These are phyloP conservation scores for Cynanchum wilfordii DNA, from an alignment of 257 asterid species.

Conservation along the genomic window DNA sequence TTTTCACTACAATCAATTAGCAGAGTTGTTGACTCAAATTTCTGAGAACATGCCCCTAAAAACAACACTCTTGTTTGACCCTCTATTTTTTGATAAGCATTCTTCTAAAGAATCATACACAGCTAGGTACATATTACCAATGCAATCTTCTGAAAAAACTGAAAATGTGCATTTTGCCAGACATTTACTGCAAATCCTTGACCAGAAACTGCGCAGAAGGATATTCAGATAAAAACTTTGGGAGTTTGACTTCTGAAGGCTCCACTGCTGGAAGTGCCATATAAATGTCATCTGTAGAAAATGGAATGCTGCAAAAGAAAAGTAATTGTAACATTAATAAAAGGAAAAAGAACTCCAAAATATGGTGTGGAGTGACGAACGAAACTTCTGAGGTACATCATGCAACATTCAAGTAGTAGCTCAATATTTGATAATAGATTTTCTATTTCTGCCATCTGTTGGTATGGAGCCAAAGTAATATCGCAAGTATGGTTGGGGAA, in stretches of 20 bases:
- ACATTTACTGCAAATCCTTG: conserved; percentile 41
- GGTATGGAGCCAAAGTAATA: not conserved
- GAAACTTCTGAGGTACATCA: not conserved
- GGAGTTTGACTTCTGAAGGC: conserved; percentile 70
- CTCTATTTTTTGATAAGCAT: not conserved
- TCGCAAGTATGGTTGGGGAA: not conserved
- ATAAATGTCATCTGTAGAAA: conserved; percentile 93
- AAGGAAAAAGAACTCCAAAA: not conserved
- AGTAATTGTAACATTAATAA: not conserved
- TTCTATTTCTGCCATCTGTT: not conserved
- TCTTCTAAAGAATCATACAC: not conserved
- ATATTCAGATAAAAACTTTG: conserved; percentile 62
- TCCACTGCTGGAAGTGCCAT: conserved; percentile 91
- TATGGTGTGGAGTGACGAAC: not conserved
- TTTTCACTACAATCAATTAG: not conserved
- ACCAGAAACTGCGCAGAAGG: conserved; percentile 59
- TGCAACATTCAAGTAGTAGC: not conserved
- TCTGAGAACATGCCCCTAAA: not conserved
- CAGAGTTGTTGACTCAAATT: not conserved
- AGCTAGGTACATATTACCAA: not conserved
- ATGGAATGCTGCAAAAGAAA: conserved; percentile 70
- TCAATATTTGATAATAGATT: not conserved
- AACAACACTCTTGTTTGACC: conserved; percentile 9
- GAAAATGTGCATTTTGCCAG: not conserved
- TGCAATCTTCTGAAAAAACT: too few relatives aligned